Base-by-base conservation (phyloP, 2,329 filamentous ascomycete genomes). In the Pseudogymnoascus verrucosus region DNA sequence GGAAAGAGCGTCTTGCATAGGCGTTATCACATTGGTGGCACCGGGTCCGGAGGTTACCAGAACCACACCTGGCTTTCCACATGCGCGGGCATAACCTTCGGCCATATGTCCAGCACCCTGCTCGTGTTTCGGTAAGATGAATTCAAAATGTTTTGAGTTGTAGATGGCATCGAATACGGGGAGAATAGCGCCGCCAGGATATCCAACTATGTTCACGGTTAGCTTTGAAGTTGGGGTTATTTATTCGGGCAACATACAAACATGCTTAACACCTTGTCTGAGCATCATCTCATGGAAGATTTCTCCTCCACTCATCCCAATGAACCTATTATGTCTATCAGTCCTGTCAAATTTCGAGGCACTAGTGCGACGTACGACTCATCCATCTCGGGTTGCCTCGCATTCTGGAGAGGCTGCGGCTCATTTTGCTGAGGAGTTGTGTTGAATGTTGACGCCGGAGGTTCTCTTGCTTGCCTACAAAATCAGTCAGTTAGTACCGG, bases 211-310 rank as follows among this genome's bases (percentile, higher is more conserved):
- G 12, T 28, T 4, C 36, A 21, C 16, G 36, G n/a, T 42, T 19
- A 62, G 10, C 37, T 40, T 19, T 40, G 62, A 26, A 26, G 34
- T 57, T 36, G 2, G 28, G 11, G 23, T 12, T 21, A 21, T 5
- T 34, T 14, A 31, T 63, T 60, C 19, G 23, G 31, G 31, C 19
- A 44, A 59, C 91, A 74, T 82, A 96, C 91, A 98, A 73, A 98
- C 85, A 76, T 97, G 91, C 80, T 97, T 95, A 64, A 99, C 93
- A 70, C 82, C 85, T 71, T 93, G 90, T 73, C 93, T 84, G 66
- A 96, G 83, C 93, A 99, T 97, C 93, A 98, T 98, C 79, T 98
- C 93, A 77, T 98, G 93, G 78, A 98, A 96, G 71, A 98, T 97
- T 77, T 97, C 89, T 74, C 95, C 95, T 74, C 95, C 93, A 60